Percentiles rank a stretch among this genome's conserved stretches.
phyloP scores from a whole-genome alignment of 2,329 filamentous ascomycete species.

The Pyricularia grisea region DNA sequence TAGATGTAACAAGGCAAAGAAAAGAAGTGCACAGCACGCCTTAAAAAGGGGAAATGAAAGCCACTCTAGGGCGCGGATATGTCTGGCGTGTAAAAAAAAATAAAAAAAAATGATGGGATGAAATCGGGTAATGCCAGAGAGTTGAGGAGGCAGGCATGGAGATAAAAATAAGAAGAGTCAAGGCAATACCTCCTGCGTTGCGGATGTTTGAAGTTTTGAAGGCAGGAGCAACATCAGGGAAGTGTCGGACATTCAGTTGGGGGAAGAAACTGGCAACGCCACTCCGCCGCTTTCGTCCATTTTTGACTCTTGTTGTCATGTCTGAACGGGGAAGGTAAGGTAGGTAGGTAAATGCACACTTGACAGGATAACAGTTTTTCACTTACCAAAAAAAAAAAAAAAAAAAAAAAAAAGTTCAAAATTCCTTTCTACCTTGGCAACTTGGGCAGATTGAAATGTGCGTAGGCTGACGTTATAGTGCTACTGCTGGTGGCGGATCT shows the following conservation, averaged over 20 bases:
- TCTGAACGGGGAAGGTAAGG: neutral
- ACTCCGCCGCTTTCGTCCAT: neutral
- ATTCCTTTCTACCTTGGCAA: too few relatives aligned
- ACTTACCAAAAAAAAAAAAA: neutral
- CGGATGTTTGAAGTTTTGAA: neutral
- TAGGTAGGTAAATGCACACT: neutral
- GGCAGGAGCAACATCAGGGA: neutral
- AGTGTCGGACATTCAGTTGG: neutral
- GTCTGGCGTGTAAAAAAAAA: too few relatives aligned
- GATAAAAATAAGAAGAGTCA: neutral
- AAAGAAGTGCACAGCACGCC: neutral
- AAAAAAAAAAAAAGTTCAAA: too few relatives aligned
- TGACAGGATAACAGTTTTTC: neutral
- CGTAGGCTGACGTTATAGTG: neutral
- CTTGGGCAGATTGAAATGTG: neutral
- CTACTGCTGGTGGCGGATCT: neutral
- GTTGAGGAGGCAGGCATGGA: neutral
- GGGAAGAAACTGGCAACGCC: neutral
- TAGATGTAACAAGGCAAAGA: neutral
- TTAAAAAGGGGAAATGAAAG: neutral
- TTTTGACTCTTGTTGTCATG: neutral
- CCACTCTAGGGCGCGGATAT: neutral
- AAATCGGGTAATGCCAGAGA: neutral
- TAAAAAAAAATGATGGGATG: neutral
- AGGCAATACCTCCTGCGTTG: neutral